Base-by-base conservation (phyloP, 1,284 basidiomycete genomes). In the Sphagnurus paluster region DNA sequence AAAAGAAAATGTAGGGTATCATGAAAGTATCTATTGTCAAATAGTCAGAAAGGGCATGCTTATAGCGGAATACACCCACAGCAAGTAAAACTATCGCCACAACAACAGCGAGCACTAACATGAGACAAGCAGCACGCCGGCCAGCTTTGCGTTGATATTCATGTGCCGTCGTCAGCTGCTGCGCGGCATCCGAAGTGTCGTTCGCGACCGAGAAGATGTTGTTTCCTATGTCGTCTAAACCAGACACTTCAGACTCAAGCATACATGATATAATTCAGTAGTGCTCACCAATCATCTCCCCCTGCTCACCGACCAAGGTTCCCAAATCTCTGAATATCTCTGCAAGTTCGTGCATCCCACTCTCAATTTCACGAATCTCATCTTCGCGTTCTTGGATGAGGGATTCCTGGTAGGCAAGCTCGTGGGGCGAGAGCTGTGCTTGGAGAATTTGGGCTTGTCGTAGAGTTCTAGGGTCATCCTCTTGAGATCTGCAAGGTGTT, bases 311-410 rank as follows among this genome's bases (percentile, higher is more conserved):
- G 1, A 99, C 94, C 34, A 99, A 80, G 14, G 93, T 94, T 29
- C 95, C 95, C 28, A 99, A 71, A 68, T 99, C 96, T 33, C 93
- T 82, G 77, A 99, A 99, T 60, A 99, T 98, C 67, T 98, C 93
- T 39, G 93, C 87, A 37, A 99, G 73, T 65, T 99, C 96, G 60
- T 98, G 93, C 44, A 99, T 98, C 5, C 97, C 96, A 1, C 83
- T 87, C 70, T 99, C 97, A 51, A 99, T 99, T 63, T 98, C 95
- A 35, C 90, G 82, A 49, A 99, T 99, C 62, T 98, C 96, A 1
- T 76, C 77, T 65, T 99, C 96, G 14, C 97, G 90, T 65, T 98
- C 96, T 48, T 90, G 90, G 52, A 99, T 97, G 28, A 99, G 72
- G 9, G 92, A 90, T 60, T 99, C 96, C 64, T 99, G 97, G 65